Evolutionary conservation across 305 asterid species (phyloP).

Genomic region (Fraxinus sp.): DNA sequence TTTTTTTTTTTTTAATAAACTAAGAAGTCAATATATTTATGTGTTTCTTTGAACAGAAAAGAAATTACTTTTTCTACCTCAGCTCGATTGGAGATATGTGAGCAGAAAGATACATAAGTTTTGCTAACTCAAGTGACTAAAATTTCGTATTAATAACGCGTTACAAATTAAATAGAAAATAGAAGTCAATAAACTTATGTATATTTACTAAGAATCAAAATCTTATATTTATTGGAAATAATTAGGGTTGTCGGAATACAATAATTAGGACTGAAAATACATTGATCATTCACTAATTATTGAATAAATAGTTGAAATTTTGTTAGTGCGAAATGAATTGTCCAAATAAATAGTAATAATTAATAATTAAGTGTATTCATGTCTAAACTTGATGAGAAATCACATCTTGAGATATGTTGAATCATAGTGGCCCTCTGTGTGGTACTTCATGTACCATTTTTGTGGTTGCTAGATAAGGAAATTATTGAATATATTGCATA

Average conservation of each 20-base stretch:
- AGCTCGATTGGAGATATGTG: not conserved
- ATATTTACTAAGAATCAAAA: too few species aligned
- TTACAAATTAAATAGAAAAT: too few species aligned
- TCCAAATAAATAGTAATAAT: not conserved
- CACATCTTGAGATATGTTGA: not conserved
- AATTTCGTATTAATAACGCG: not conserved
- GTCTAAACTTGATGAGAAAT: not conserved
- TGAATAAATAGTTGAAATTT: not conserved
- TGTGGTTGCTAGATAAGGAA: not conserved
- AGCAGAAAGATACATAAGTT: not conserved
- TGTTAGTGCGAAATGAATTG: not conserved
- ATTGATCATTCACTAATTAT: too few species aligned
- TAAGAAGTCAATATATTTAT: too few species aligned
- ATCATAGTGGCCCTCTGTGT: not conserved
- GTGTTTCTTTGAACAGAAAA: not conserved
- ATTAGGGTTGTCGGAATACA: not conserved
- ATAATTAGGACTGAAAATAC: too few species aligned
- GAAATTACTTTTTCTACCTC: not conserved
- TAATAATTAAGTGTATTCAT: not conserved
- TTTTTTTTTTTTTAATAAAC: too few species aligned
- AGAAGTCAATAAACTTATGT: too few species aligned
- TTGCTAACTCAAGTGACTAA: not conserved
- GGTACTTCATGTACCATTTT: not conserved
- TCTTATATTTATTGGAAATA: too few species aligned
- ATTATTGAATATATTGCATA: not conserved